These are phyloP conservation scores for Ailanthus altissimus DNA, from an alignment of 345 rosid species.

Conservation along the genomic window DNA sequence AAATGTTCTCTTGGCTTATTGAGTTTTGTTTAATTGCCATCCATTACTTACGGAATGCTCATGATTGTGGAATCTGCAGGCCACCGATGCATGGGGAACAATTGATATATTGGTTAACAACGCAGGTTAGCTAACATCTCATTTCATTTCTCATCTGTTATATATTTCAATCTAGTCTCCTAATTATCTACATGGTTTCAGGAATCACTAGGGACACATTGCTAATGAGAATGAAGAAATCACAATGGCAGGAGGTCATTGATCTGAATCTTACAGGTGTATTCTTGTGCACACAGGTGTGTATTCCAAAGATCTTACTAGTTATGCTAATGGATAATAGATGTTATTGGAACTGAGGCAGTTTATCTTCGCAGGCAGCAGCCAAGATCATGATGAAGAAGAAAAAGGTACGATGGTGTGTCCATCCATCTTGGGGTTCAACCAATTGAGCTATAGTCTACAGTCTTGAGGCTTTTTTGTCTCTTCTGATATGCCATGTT, in stretches of 20 bases:
- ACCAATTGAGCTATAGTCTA: neutral
- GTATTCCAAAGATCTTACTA: conserved; percentile 18
- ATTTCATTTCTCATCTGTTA: neutral
- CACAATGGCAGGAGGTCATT: conserved; percentile 95
- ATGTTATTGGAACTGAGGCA: conserved; percentile 27
- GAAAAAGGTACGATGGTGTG: conserved; percentile 53
- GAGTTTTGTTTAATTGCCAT: conserved; percentile 8
- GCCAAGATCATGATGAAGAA: conserved; percentile 94
- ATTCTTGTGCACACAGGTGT: conserved; percentile 93
- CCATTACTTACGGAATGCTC: neutral
- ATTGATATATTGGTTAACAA: conserved; percentile 89
- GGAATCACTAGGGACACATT: conserved; percentile 89
- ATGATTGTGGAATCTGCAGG: conserved; percentile 52
- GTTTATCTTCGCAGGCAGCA: conserved; percentile 77
- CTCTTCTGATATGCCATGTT: neutral
- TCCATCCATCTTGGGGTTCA: neutral
- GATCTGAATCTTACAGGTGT: conserved; percentile 94
- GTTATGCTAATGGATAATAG: conserved; percentile 17
- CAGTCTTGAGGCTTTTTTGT: neutral
- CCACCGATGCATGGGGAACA: conserved; percentile 93
- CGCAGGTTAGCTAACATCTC: conserved; percentile 63
- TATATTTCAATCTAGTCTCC: conserved; percentile 23
- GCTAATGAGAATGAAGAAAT: conserved; percentile 88
- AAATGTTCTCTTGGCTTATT: conserved; percentile 13
- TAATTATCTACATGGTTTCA: conserved; percentile 42